These are phyloP conservation scores for Moricandia moricandioides DNA, from an alignment of 345 rosid species.

Conservation along the genomic window DNA sequence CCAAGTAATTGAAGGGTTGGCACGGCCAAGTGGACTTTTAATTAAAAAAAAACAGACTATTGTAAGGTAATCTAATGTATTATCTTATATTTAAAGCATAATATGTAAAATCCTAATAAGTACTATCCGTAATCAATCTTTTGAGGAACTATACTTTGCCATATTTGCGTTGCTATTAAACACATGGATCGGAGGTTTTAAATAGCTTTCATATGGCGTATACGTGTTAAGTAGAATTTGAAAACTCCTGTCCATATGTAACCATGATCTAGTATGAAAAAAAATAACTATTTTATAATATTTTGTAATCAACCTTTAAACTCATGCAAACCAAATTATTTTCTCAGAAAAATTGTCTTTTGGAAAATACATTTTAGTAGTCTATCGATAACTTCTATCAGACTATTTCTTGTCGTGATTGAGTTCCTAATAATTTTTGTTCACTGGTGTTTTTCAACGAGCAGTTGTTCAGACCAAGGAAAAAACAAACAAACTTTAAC, in stretches of 20 bases:
- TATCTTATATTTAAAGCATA: neutral
- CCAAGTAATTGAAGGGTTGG: constrained; percentile 25
- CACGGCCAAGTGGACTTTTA: neutral
- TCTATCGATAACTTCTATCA: neutral
- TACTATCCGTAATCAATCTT: neutral
- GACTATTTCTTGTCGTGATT: constrained; percentile 23
- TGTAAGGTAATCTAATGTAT: neutral
- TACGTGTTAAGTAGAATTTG: neutral
- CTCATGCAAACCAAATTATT: too few relatives aligned
- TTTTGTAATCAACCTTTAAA: too few relatives aligned
- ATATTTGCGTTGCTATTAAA: neutral
- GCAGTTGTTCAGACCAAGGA: constrained; percentile 28
- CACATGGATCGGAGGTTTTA: neutral
- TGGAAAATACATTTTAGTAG: neutral
- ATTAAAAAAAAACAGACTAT: neutral
- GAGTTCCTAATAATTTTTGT: constrained; percentile 2
- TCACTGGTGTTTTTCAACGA: constrained; percentile 13
- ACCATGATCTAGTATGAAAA: too few relatives aligned
- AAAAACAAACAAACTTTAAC: neutral
- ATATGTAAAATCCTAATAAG: neutral
- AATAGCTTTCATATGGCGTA: neutral
- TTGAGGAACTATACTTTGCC: neutral
- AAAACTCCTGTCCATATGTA: too few relatives aligned
- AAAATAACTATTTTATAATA: too few relatives aligned
- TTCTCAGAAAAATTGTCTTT: neutral